phyloP scores from a whole-genome alignment of 2,329 filamentous ascomycete species.

The Sporothrix sp. region DNA sequence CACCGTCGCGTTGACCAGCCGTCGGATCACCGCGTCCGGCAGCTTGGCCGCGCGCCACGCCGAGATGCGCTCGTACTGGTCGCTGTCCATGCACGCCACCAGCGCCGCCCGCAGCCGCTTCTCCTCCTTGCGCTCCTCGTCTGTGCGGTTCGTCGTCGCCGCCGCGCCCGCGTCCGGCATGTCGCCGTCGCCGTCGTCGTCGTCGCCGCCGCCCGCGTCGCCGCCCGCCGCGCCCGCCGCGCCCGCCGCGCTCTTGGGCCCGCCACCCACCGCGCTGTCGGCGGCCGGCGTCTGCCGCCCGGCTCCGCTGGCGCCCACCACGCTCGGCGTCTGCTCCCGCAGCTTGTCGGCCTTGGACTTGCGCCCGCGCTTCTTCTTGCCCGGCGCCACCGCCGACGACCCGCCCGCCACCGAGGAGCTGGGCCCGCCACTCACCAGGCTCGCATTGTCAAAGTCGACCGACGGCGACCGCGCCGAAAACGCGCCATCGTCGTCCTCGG shows the following conservation, averaged over 20 bases:
- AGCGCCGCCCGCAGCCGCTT: slow-evolving; percentile 53
- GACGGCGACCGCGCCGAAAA: slow-evolving; percentile 55
- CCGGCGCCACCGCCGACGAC: slow-evolving; percentile 29
- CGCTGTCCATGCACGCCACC: slow-evolving; percentile 52
- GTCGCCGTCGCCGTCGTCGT: slow-evolving; percentile 32
- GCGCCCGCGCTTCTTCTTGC: slow-evolving; percentile 52
- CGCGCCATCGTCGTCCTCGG: slow-evolving; percentile 47
- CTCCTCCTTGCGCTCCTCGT: slow-evolving; percentile 54
- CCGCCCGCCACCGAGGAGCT: slow-evolving; percentile 19
- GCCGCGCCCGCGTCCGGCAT: slow-evolving; percentile 22
- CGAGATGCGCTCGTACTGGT: slow-evolving; percentile 61
- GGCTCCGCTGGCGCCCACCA: slow-evolving; percentile 32
- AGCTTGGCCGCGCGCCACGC: slow-evolving; percentile 61
- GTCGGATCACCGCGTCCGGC: slow-evolving; percentile 57
- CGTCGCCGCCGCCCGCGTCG: slow-evolving; percentile 40
- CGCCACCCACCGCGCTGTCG: slow-evolving; percentile 21
- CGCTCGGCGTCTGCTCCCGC: slow-evolving; percentile 31
- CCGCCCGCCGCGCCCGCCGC: slow-evolving; percentile 26
- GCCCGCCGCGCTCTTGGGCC: slow-evolving; percentile 21
- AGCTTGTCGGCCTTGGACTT: slow-evolving; percentile 48
- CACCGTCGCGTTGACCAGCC: slow-evolving; percentile 71
- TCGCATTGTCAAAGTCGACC: slow-evolving; percentile 51
- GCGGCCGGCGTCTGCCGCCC: slow-evolving; percentile 25
- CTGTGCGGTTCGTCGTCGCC: slow-evolving; percentile 28
- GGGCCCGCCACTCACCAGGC: slow-evolving; percentile 50